Base-by-base conservation (phyloP, 176 grass and related monocot species). In the Triticum dicoccoides region DNA sequence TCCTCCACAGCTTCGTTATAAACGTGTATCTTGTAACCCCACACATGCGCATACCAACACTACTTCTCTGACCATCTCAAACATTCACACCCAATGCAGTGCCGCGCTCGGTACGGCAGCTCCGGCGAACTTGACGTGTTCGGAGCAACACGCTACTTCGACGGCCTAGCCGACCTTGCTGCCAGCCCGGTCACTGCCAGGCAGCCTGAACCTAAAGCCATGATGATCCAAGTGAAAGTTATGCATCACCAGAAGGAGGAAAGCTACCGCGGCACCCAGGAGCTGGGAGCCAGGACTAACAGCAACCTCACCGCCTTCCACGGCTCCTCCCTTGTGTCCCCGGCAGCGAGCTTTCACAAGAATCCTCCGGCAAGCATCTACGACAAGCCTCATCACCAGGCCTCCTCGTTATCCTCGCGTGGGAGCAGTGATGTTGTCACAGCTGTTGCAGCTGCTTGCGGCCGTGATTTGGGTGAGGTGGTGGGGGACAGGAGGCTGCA, bases 111-210 rank as follows among this genome's bases (percentile, higher is more conserved):
- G 51, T 17, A 20, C 69, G 61, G 64, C 6, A 73, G 63, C 79
- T 88, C 92, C 69, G 92, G 80, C 38, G 89, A 94, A 63, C 89
- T 94, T 33, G 86, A 61, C 21, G 92, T 94, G 39, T 91, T 91
- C 20, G 76, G 89, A 33, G 92, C 89, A 0, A 80, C 89, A 11
- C 58, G 75, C 51, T 94, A 94, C 92, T 91, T 89, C 63, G 75
- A 72, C 27, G 77, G 68, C 51, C 21, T 30, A 35, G 65, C 58
- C 13, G 54, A 81, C 39, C 39, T 76, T 35, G 61, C 42, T 11
- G 63, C 38, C 61, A 8, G 30, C 11, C 20, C 58, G 4, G 82
- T 34, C 27, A 13, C 20, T 11, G 29, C 11, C 4, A 23, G 29
- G 41, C 39, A 76, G 41, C 21, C 78, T 37, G 21, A 63, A 56